Percentiles rank a stretch among this genome's conserved stretches.
These are phyloP conservation scores for Alternaria brassicicola DNA, from an alignment of 2,329 filamentous ascomycete species.

Conservation along the genomic window DNA sequence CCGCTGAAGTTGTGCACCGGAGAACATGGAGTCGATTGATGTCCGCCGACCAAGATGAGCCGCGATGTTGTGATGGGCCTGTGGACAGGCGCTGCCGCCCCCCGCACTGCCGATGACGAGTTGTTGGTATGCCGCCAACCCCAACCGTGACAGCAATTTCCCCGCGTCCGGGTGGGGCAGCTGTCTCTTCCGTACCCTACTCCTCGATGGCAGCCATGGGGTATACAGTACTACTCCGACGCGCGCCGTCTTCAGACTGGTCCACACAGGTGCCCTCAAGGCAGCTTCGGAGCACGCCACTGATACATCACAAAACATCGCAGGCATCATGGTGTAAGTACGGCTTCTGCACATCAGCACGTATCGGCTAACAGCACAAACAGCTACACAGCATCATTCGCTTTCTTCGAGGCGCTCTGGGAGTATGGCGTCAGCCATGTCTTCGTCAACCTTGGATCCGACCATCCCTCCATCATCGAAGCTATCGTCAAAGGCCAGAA, in stretches of 20 bases:
- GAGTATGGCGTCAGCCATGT: slow-evolving; percentile 58
- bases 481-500: slow-evolving; percentile 78
- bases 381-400: slow-evolving; percentile 75
- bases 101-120: background rate
- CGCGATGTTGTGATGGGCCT: background rate
- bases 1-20: background rate
- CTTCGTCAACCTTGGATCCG: slow-evolving; percentile 72
- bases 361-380: background rate
- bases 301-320: background rate
- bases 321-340: slow-evolving; percentile 32
- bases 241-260: background rate
- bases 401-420: slow-evolving; percentile 83
- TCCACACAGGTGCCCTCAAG: background rate
- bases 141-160: slow-evolving; percentile 9
- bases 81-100: background rate
- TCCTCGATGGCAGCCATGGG: slow-evolving; percentile 6
- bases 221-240: background rate
- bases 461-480: slow-evolving; percentile 79
- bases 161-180: slow-evolving; percentile 28
- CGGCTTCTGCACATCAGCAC: background rate
- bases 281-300: background rate
- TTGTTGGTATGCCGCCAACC: background rate
- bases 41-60: background rate
- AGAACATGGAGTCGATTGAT: background rate
- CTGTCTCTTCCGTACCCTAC: background rate